Base-by-base conservation (phyloP, 176 grass and related monocot genomes). In the Calamus simplicifolius region DNA sequence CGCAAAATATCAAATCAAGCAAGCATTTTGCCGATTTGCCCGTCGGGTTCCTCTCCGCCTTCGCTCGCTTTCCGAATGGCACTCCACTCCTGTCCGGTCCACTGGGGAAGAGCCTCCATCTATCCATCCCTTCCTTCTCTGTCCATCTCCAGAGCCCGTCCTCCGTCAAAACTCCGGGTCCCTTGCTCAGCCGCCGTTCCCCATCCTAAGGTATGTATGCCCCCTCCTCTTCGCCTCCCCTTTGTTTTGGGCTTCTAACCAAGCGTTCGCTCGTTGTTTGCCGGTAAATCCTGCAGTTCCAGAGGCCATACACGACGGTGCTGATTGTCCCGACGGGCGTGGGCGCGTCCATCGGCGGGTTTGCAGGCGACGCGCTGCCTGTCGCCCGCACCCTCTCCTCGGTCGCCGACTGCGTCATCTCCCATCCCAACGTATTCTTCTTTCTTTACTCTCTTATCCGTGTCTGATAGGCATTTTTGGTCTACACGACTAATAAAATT, bases 241-340 rank as follows among this genome's bases (percentile, higher is more conserved):
- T 1, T 27, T 7, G 59, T 26, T 19, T 29, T 4, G 35, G 0
- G 67, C 38, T 0, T 66, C 73, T 2, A 19, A 72, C 16, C 56
- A 18, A 62, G 21, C 13, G 13, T 19, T 57, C 26, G 51, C 21
- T 48, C 35, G 48, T 57, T 38, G 51, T 16, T 48, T 58, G 48
- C 10, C 62, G 50, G 3, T 8, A 27, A 10, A 21, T 19, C 27
- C 19, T 65, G 8, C 43, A 55, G 78, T 88, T 80, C 48, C 77
- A 13, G 73, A 98, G 84, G 52, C 73, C 93, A 3, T 98, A 98
- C 75, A 92, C 87, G 31, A 85, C 81, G 54, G 93, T 98, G 16
- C 79, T 98, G 10, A 77, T 98, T 15, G 79, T 98, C 31, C 93
- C 93, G 27, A 92, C 93, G 0, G 93, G 87, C 43, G 75, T 98